A percentile compares a stretch with the other conserved stretches of the same genome.
phyloP scores from a whole-genome alignment of 75 land plant genomes.

The Selaginella tamariscina region DNA sequence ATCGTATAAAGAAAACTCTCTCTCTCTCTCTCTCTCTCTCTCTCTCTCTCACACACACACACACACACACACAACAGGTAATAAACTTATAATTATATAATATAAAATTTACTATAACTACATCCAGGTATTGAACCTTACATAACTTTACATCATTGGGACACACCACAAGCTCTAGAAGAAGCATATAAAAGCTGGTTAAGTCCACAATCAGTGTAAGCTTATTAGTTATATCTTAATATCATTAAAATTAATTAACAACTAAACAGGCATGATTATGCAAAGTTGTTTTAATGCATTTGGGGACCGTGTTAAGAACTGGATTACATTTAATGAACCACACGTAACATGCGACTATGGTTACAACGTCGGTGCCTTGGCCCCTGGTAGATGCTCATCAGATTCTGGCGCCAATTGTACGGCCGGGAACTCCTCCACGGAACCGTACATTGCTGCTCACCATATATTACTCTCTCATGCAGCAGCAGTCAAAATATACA shows the following conservation, averaged over 20 bases:
- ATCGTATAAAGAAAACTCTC: not conserved
- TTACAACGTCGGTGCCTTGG: not conserved
- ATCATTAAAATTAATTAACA: not conserved
- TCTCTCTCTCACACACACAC: too few relatives aligned
- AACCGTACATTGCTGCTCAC: slow-evolving; percentile 5
- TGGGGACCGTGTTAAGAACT: slow-evolving; percentile 4
- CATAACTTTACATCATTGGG: not conserved
- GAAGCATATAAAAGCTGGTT: not conserved
- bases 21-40: too few relatives aligned
- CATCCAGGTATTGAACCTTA: not conserved
- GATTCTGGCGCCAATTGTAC: not conserved
- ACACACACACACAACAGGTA: too few relatives aligned
- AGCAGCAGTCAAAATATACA: not conserved
- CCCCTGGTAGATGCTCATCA: not conserved
- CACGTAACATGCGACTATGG: not conserved
- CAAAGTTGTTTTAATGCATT: slow-evolving; percentile 6
- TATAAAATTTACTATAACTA: too few relatives aligned
- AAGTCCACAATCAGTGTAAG: not conserved
- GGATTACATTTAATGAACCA: slow-evolving; percentile 8
- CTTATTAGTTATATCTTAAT: not conserved
- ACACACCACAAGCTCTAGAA: not conserved
- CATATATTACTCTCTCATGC: slow-evolving; percentile 5
- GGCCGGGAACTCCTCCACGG: slow-evolving; percentile 5
- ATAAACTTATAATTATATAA: too few relatives aligned
- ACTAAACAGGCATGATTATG: not conserved